Percentiles rank a stretch among this genome's conserved stretches.
Evolutionary conservation across 306 rosid species (phyloP).

Genomic region (Betula pendula): DNA sequence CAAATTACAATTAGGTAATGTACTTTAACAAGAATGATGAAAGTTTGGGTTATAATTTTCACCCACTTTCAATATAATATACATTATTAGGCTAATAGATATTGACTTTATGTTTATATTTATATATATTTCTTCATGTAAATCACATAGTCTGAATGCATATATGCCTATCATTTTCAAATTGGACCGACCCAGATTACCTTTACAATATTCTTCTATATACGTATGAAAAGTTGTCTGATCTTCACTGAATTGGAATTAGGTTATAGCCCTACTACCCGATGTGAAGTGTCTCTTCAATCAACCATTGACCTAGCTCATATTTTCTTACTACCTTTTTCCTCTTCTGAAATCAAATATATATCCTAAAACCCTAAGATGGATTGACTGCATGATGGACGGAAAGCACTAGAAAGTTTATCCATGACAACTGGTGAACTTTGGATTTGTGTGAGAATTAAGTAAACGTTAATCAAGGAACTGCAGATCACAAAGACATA

Average conservation of each 20-base stretch:
- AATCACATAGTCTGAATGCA: not conserved
- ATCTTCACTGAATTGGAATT: constrained; percentile 26
- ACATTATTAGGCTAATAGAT: constrained; percentile 20
- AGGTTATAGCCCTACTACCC: constrained; percentile 6
- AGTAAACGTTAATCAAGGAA: not conserved
- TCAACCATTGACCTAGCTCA: constrained; percentile 19
- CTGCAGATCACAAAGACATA: not conserved
- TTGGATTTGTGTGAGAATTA: constrained; percentile 18
- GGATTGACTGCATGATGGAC: constrained; percentile 33
- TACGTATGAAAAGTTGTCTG: constrained; percentile 3
- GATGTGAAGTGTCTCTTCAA: not conserved
- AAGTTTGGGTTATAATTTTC: constrained; percentile 32
- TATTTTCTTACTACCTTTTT: constrained; percentile 1
- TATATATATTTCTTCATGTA: not conserved
- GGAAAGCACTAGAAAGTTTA: constrained; percentile 23
- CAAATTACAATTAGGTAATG: constrained; percentile 30
- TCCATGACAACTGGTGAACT: constrained; percentile 23
- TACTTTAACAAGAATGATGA: constrained; percentile 26
- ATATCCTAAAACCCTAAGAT: not conserved
- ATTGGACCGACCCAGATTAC: constrained; percentile 37
- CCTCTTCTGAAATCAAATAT: not conserved
- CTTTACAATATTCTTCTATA: constrained; percentile 12
- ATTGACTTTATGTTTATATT: constrained; percentile 24
- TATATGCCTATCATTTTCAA: constrained; percentile 28
- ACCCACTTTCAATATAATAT: constrained; percentile 30